phyloP scores from a whole-genome alignment of 352 stramenopile species.

The Discostella stelligera region DNA sequence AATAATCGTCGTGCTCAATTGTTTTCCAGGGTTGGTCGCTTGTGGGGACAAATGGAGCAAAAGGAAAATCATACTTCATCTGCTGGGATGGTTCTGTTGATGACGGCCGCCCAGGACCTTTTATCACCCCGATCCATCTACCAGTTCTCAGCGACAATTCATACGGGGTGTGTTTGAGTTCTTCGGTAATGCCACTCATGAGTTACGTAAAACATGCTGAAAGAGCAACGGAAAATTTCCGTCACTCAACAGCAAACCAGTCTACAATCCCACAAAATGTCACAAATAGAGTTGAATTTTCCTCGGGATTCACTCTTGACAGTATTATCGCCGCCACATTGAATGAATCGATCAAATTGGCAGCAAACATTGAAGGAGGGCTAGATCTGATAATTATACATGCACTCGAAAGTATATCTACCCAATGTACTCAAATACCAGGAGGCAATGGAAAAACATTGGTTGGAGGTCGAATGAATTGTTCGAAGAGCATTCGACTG shows the following conservation, averaged over 20 bases:
- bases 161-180: constrained; percentile 17
- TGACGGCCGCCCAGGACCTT: constrained; percentile 37
- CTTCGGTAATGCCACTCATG: constrained; percentile 37
- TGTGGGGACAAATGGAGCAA: constrained; percentile 37
- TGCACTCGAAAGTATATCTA: constrained; percentile 64
- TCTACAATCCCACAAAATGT: constrained; percentile 19
- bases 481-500: constrained; percentile 29
- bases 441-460: constrained; percentile 20
- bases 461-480: constrained; percentile 12
- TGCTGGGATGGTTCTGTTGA: constrained; percentile 75
- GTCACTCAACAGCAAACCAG: constrained; percentile 3
- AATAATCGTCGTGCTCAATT: neutral
- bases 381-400: constrained; percentile 56
- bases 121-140: constrained; percentile 48
- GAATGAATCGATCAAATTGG: constrained; percentile 50
- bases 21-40: constrained; percentile 70
- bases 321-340: constrained; percentile 28
- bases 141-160: constrained; percentile 2
- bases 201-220: constrained; percentile 31
- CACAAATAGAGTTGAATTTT: constrained; percentile 16
- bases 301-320: constrained; percentile 14
- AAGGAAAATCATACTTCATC: constrained; percentile 58
- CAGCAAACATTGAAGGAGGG: constrained; percentile 42
- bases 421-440: constrained; percentile 9
- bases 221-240: constrained; percentile 1